Evolutionary conservation across 73 alveolate species (phyloP), one percentile per base, ranked within the genome.

Genomic region (Urostyla sp.): DNA sequence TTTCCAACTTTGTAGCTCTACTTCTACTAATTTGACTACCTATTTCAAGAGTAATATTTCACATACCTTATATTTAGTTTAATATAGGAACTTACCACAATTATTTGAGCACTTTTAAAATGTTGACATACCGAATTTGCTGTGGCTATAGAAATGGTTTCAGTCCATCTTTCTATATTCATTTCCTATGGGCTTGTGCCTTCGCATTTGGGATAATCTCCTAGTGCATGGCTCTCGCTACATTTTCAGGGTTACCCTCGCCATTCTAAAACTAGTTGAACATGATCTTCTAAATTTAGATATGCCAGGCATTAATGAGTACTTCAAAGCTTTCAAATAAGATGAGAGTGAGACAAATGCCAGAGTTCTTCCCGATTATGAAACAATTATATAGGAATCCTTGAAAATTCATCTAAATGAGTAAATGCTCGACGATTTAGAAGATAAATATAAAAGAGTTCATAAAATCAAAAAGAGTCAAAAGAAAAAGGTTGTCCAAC

Each of bases 201-300:
- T 84, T 16, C 40, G 95, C 34, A 49, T 89, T 16, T 89, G 95
- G 92, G 95, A 84, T 72, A 54, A 84, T 58, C 11, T 89, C 2
- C 51, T 89, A 35, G 86, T 67, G 8, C 40, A 54, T 35, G 95
- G 95, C 6, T 35, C 87, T 16, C 44, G 73, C n/a, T 80, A 49
- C 23, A 32, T 87, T 35, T 80, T 87, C 32, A 60, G 76, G 24
- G 75, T 84, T n/a, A 50, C 78, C 35, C 28, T 89, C 0, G 92
- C 95, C 13, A 75, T 89, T 4, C 80, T 89, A 28, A 67, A 53
- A 31, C 37, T 82, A 32, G 45, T 74, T 20, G 51, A 82, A 38
- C 32, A 60, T 1, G 87, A 72, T 26, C 53, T 88, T 5, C 63
- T 85, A 8, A 36, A 53, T 16, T 48, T 83, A 0, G 87, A 85